Base-by-base conservation (phyloP, 2,329 filamentous ascomycete species). In the Parastagonospora nodorum region DNA sequence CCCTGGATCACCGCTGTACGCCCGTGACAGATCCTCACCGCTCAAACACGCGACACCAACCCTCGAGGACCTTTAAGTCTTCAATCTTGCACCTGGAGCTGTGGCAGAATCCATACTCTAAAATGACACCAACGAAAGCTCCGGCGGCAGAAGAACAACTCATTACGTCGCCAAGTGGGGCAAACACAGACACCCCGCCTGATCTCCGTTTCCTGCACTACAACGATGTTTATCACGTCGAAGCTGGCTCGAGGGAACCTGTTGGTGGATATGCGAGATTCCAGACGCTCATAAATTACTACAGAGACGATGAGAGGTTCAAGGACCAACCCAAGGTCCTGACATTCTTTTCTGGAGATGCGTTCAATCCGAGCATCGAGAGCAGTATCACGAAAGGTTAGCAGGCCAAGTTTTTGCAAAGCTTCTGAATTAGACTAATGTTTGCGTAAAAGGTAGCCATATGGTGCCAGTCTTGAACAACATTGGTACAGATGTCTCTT, bases 141-240 rank as follows among this genome's bases (percentile, higher is more conserved):
- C 36, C 66, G 3, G 58, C 67, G 14, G 61, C 67, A 11, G 68
- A 71, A 50, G 71, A 74, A 40, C 64, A 70, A 48, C 50, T 67
- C 52, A 71, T 78, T 56, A 79, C 74, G 24, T 72, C 77, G 60
- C 69, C 75, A 27, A 74, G 75, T 58, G 72, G 75, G 55, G 63
- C 61, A 58, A 71, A 72, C 38, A 72, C 77, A 29, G 69, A 70
- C 48, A 76, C 75, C 38, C 71, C 79, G 36, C 89, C 90, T 38
- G 88, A 91, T 69, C 76, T 96, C 43, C 86, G 92, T n/a, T 75
- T 96, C 48, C 72, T 96, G 29, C 92, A 96, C 76, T 96, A 88
- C 80, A 96, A 96, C 74, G 92, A 97, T 75, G 92, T 96, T 53
- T 96, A 96, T 73, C 92, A 96, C 65, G 84, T 96, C 46, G 91